Evolutionary conservation across 176 grass and related monocot species (phyloP), one percentile per base, ranked within the genome.

Genomic region (Aegilops tauschii): DNA sequence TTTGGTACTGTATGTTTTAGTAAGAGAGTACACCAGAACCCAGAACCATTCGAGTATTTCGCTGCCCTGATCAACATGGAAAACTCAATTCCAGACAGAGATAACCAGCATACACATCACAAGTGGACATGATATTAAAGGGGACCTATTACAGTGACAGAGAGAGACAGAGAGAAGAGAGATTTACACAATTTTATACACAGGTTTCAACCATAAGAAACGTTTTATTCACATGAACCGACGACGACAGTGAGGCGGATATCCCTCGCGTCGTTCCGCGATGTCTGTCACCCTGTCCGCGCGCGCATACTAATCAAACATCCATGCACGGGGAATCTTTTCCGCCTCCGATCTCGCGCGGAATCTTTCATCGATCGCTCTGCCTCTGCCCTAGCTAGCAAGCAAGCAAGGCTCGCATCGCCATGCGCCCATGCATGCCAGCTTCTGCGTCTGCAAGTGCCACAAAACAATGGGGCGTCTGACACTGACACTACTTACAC

Each of bases 331-430:
- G 72, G 31, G 89, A 86, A 86, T 90, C 88, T 86, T 71, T 90
- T 0, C 6, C 4, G n/a, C 28, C 27, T 2, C 20, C 28, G 17
- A 74, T 52, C 83, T 32, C 83, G 32, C 77, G 2, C 47, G 42
- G 89, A 87, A 87, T 84, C 89, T 91, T 87, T 74, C 80, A 61
- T 87, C 80, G 72, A 66, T 77, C 61, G 11, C 83, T 13, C 11
- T 47, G 68, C 68, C 83, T 12, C 9, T 44, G 69, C 69, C 40
- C 42, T 25, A 23, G 12, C 56, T 45, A 49, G 44, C 44, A 5
- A 49, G 13, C 47, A 50, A 50, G 13, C 9, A 44, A 44, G 42
- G 42, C 50, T 76, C 1, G 25, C 50, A 35, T 23, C 12, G 52
- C 76, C 62, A 80, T 63, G 49, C 49, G 42, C 42, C 42, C 42